Base-by-base conservation (phyloP, 768 basidiomycete genomes). In the Xerocomellus chrysenteron region DNA sequence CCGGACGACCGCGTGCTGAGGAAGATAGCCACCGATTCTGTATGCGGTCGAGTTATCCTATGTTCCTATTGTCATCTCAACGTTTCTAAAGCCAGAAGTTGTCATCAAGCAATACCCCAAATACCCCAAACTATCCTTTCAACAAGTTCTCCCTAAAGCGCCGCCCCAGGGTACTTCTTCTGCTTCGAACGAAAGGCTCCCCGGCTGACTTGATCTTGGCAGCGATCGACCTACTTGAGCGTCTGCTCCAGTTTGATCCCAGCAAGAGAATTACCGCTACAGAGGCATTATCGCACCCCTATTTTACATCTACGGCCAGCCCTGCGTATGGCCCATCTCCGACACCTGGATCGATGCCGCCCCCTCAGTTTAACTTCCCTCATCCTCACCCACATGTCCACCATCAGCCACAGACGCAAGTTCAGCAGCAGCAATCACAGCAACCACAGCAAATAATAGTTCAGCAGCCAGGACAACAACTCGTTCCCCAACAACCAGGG, bases 241-340 rank as follows among this genome's bases (percentile, higher is more conserved):
- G 88, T 47, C 84, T 98, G 43, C 83, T 99, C 46, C 94, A 98
- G 67, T 99, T 98, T 67, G 97, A 98, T 68, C 97, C 97, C 2
- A 80, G 87, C 30, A 89, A 93, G 65, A 88, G 97, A 52, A 85
- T 95, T 45, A 90, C 93, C 13, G 96, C 96, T 26, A 86, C 87
- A 11, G 91, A 98, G 44, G 94, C 96, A 0, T 82, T 98, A 54
- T 84, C 82, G 9, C 97, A 99, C 65, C 91, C 93, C 0, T 98
- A 98, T 73, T 97, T 98, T 73, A 84, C 86, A 17, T 81, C 79
- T 37, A 75, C 82, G 5, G 68, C 59, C 50, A 71, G 65, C 54
- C 68, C 71, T 55, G 47, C 72, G 19, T 70, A 74, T 52, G 67
- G 69, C 14, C 64, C 67, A 37, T 71, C 72, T 45, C 65, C 70